phyloP scores from a whole-genome alignment of 73 alveolate species.

The Durusdinium trenchii region DNA sequence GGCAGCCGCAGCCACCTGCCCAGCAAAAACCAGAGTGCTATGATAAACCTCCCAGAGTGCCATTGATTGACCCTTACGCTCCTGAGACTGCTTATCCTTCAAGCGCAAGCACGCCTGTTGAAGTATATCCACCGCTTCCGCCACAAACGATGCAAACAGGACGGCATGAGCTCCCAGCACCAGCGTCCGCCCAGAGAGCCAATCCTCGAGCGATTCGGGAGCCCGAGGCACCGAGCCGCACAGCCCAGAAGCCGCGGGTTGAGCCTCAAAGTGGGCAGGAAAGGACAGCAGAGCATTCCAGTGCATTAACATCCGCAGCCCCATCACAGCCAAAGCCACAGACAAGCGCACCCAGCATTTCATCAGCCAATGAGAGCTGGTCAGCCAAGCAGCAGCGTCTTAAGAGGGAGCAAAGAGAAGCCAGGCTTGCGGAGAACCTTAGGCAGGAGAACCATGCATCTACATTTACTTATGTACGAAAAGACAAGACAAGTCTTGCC shows the following conservation, averaged over 20 bases:
- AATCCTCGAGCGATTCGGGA: background rate
- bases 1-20: background rate
- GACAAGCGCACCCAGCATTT: background rate
- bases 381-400: conserved; percentile 44
- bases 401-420: conserved; percentile 50
- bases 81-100: background rate
- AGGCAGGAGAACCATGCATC: background rate
- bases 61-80: conserved; percentile 62
- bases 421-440: conserved; percentile 45
- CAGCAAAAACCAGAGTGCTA: background rate
- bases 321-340: background rate
- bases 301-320: background rate
- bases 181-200: background rate
- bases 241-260: background rate
- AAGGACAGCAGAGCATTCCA: background rate
- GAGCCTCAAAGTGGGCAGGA: too few relatives aligned
- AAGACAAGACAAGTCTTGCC: too few relatives aligned
- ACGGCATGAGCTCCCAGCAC: background rate
- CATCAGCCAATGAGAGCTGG: conserved; percentile 25
- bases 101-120: background rate
- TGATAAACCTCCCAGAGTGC: background rate
- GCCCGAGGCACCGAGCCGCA: background rate
- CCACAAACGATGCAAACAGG: background rate
- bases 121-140: background rate
- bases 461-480: too few relatives aligned